A percentile compares a stretch with the other conserved stretches of the same genome.
Conservation (phyloP, 306 rosid genomes). For the Psophocarpus tetragonolobus region DNA sequence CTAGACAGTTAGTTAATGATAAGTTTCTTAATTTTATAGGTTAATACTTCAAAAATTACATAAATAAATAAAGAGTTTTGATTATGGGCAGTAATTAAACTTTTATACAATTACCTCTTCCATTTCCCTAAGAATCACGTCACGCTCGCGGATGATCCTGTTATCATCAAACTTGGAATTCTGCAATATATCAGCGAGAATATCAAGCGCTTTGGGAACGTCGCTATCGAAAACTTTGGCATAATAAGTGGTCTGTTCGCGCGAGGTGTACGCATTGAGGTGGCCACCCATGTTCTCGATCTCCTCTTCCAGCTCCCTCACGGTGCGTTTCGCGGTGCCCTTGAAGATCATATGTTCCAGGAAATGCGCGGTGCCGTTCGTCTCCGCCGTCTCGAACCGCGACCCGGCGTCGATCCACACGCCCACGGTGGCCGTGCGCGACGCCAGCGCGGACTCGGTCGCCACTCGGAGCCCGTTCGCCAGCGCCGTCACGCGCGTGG, state of each 20-base stretch:
- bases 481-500: conserved; percentile 71
- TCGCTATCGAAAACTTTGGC: conserved; percentile 72
- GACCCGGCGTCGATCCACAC: conserved; percentile 93
- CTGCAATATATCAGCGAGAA: conserved; percentile 86
- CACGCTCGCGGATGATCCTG: conserved; percentile 76
- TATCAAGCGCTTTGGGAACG: conserved; percentile 72
- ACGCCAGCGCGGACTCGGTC: conserved; percentile 71
- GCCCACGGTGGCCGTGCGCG: conserved; percentile 72
- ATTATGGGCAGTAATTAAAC: too few species aligned
- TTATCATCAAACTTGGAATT: conserved; percentile 74
- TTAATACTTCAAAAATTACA: too few species aligned
- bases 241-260: conserved; percentile 90
- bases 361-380: conserved; percentile 85
- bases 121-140: conserved; percentile 90
- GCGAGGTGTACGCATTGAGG: conserved; percentile 80
- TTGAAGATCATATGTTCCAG: conserved; percentile 90
- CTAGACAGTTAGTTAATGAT: too few species aligned
- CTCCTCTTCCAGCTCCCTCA: conserved; percentile 74
- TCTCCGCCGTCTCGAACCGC: conserved; percentile 83
- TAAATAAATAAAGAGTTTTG: too few species aligned
- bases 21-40: too few species aligned
- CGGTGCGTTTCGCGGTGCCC: conserved; percentile 70
- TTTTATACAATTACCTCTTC: conserved; percentile 75
- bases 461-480: conserved; percentile 78
- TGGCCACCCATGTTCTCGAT: conserved; percentile 94